Conservation (phyloP, 441 rosid species). For the Capsella rubella region DNA sequence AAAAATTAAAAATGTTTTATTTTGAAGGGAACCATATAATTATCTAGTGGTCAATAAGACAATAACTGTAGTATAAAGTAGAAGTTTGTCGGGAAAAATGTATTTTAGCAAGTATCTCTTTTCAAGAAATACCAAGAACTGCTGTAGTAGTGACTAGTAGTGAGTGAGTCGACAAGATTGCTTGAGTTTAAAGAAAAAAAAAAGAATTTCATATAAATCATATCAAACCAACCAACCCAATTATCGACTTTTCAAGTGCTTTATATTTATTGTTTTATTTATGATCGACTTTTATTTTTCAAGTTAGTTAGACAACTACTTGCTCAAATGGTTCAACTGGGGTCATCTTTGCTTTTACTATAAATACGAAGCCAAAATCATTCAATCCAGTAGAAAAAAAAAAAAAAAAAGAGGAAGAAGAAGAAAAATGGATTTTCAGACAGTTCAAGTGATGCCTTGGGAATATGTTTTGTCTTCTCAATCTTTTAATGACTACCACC, state of each 20-base stretch:
- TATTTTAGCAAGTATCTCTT: background rate
- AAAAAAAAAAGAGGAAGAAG: background rate
- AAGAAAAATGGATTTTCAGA: conserved; percentile 51
- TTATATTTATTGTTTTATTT: conserved; percentile 7
- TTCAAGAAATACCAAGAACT: background rate
- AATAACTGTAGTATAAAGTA: background rate
- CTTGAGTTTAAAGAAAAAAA: too few species aligned
- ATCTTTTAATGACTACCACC: conserved; percentile 44
- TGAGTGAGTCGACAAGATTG: conserved; percentile 21
- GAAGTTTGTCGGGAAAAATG: background rate
- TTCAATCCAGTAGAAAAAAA: background rate
- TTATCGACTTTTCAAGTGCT: background rate
- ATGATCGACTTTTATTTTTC: background rate
- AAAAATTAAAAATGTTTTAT: background rate
- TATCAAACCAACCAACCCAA: background rate
- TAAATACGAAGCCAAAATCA: conserved; percentile 12
- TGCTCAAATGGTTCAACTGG: conserved; percentile 40
- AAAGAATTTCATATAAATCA: too few species aligned
- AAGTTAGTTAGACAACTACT: conserved; percentile 34
- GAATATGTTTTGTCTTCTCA: conserved; percentile 49
- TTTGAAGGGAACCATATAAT: background rate
- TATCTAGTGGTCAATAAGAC: background rate
- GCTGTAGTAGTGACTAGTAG: background rate
- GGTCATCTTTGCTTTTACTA: background rate
- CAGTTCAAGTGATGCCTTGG: conserved; percentile 54